Conservation (phyloP, 805 yeast species). For the Yamadazyma philogaea region DNA sequence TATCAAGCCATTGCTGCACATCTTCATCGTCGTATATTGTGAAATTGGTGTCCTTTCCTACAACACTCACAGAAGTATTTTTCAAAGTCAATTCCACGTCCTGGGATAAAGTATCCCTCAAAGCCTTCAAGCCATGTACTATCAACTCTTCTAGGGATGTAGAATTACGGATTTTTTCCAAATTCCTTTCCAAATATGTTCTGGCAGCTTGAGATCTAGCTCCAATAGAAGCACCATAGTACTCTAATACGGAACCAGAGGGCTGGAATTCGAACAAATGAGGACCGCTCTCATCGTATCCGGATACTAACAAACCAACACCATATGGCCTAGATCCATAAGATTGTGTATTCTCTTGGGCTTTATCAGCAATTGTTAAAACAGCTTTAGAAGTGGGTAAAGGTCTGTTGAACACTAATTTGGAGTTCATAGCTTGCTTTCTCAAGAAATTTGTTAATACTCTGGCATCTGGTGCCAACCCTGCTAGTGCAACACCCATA, state of each 20-base stretch:
- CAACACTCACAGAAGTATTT: constrained; percentile 89
- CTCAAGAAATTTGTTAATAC: constrained; percentile 85
- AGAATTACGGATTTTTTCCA: constrained; percentile 61
- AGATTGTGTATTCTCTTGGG: constrained; percentile 93
- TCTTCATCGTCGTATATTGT: constrained; percentile 81
- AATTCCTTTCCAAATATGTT: constrained; percentile 87
- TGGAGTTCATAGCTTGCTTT: constrained; percentile 86
- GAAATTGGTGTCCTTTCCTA: constrained; percentile 77
- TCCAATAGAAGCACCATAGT: constrained; percentile 93
- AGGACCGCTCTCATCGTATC: constrained; percentile 91
- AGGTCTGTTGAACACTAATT: constrained; percentile 81
- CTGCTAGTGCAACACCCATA: constrained; percentile 93
- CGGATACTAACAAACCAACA: constrained; percentile 87
- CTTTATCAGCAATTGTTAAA: constrained; percentile 86
- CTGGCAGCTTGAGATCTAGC: constrained; percentile 98
- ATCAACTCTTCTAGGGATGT: constrained; percentile 69
- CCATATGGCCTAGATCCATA: constrained; percentile 98
- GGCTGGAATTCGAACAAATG: constrained; percentile 95
- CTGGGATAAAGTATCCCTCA: constrained; percentile 90
- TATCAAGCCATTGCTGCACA: constrained; percentile 79
- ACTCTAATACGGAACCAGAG: constrained; percentile 88
- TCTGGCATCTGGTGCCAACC: constrained; percentile 97
- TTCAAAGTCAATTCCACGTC: constrained; percentile 84
- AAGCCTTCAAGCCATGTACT: constrained; percentile 81
- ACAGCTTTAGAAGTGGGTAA: constrained; percentile 82